Evolutionary conservation across 805 yeast species (phyloP), one percentile per base, ranked within the genome.

Genomic region (Cyberlindnera xylosilytica): DNA sequence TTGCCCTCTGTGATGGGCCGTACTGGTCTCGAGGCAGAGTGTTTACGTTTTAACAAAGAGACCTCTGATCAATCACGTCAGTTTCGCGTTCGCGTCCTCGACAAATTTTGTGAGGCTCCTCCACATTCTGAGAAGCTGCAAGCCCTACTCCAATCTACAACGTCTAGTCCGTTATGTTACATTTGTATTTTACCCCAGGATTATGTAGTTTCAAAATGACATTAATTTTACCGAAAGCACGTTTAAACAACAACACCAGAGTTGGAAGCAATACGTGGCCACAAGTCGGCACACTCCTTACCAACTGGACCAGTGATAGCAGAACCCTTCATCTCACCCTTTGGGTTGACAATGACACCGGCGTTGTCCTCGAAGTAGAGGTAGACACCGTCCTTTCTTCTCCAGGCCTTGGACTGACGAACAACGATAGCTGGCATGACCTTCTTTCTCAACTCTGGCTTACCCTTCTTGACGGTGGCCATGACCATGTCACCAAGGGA

Each of bases 321-420:
- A 62, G 99, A 95, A 78, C 99, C 99, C 83, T 93, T 93, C 99
- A 95, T 93, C 79, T 93, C 99, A 82, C 99, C 99, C 93, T 93
- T 93, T 72, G 99, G 99, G 81, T 93, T 93, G 73, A 93, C 99
- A 70, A 93, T 93, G 74, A 95, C 99, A 84, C 99, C 99, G 60
- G 99, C 99, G 70, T 93, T 93, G 79, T 93, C 99, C 83, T 93
- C 99, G 66, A 93, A 93, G 88, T 93, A 93, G 74, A 93, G 88
- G 90, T 73, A 93, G 65, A 89, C 86, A 86, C 99, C 99, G 70
- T 93, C 99, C 83, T 84, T 91, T 86, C 99, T 88, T 91, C 99
- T 91, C 99, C 99, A 93, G 61, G 99, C 89, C 82, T 90, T 91
- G 60, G 99, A 78, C 81, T 93, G 99, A 79, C 99, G 91, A 60